Conservation (phyloP, 805 yeast species). For the Zygosaccharomyces gambellarensis region DNA sequence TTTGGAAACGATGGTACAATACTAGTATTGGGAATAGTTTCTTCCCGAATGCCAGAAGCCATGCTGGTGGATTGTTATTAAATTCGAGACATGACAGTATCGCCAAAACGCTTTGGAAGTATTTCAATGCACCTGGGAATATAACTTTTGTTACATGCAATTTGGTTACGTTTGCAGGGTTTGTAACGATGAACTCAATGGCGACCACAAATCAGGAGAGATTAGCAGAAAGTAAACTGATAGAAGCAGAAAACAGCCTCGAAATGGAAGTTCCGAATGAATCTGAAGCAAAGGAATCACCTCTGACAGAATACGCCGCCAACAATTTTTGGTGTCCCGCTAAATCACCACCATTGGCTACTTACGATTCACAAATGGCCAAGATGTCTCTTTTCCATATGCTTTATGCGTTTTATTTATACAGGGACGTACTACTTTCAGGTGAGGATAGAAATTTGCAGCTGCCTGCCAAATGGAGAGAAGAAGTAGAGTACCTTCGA, state of each 20-base stretch:
- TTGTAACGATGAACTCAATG: conserved; percentile 33
- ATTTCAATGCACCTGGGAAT: conserved; percentile 39
- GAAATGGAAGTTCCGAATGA: background rate
- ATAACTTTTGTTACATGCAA: conserved; percentile 37
- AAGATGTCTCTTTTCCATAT: conserved; percentile 29
- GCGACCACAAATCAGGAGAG: conserved; percentile 16
- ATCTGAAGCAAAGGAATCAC: conserved; percentile 1
- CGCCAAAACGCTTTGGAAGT: conserved; percentile 32
- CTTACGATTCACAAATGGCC: conserved; percentile 16
- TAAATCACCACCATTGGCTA: conserved; percentile 9
- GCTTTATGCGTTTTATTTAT: conserved; percentile 27
- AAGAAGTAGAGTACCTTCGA: conserved; percentile 12
- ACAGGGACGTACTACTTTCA: conserved; percentile 14
- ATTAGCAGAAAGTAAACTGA: conserved; percentile 8
- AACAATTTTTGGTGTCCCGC: conserved; percentile 3
- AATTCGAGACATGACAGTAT: conserved; percentile 8
- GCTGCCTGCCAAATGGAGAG: conserved; percentile 13
- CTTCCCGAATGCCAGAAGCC: conserved; percentile 4
- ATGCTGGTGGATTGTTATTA: conserved; percentile 11
- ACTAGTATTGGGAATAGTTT: conserved; percentile 5
- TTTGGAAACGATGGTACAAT: conserved; percentile 10
- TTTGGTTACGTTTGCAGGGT: conserved; percentile 33
- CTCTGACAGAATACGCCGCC: conserved; percentile 6
- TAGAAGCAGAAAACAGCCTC: conserved; percentile 5
- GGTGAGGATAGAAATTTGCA: background rate